Evolutionary conservation across 2,329 filamentous ascomycete genomes (phyloP).

Genomic region (Spiromastix sp.): DNA sequence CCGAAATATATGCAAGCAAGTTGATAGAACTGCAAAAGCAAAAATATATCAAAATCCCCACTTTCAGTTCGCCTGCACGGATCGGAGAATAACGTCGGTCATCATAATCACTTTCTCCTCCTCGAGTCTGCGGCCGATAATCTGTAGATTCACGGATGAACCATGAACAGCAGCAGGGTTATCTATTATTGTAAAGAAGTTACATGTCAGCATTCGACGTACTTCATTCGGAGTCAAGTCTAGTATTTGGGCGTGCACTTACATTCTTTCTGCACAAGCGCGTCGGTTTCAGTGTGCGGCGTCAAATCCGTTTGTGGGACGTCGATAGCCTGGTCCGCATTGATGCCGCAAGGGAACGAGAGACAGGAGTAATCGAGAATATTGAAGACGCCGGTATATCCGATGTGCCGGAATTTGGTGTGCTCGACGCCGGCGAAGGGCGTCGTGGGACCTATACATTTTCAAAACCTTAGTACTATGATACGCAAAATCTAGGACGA

Average conservation of each 20-base stretch:
- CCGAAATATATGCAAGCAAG: too few relatives aligned
- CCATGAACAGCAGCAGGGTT: conserved; percentile 34
- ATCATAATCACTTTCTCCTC: conserved; percentile 28
- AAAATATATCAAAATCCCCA: too few relatives aligned
- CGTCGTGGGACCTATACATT: conserved; percentile 30
- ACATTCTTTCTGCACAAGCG: conserved; percentile 40
- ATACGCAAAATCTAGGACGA: not conserved
- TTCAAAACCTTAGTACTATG: not conserved
- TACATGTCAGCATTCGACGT: not conserved
- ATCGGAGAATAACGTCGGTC: conserved; percentile 26
- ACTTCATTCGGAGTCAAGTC: not conserved
- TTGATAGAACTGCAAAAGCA: too few relatives aligned
- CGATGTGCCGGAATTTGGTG: conserved; percentile 37
- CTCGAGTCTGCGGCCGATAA: conserved; percentile 20
- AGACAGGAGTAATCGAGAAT: conserved; percentile 46
- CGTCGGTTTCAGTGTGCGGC: conserved; percentile 35
- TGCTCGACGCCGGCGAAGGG: conserved; percentile 34
- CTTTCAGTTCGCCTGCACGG: too few relatives aligned
- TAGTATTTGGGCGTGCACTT: conserved; percentile 16
- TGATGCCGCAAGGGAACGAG: conserved; percentile 41
- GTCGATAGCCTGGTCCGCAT: conserved; percentile 42
- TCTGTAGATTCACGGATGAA: conserved; percentile 20
- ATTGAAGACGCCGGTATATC: conserved; percentile 41
- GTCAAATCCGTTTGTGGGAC: conserved; percentile 18
- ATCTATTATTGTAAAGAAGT: conserved; percentile 23